These are phyloP conservation scores for Blechomonas ayalai DNA, from an alignment of 208 protist species.

Conservation along the genomic window DNA sequence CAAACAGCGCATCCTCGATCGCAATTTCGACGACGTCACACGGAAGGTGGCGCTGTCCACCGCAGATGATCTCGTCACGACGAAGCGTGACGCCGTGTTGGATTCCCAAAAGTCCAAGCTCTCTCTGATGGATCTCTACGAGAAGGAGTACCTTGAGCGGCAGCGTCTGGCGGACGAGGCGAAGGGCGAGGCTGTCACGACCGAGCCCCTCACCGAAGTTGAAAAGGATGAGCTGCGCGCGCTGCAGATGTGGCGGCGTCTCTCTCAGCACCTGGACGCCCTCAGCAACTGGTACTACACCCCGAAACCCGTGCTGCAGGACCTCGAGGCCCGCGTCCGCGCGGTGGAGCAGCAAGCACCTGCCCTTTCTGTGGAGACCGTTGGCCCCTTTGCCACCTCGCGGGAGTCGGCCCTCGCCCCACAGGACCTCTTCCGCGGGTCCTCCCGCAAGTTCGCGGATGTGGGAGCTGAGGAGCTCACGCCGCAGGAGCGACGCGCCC, in stretches of 20 bases:
- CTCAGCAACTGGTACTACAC: slow-evolving; percentile 91
- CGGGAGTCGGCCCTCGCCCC: slow-evolving; percentile 74
- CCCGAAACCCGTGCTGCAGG: slow-evolving; percentile 79
- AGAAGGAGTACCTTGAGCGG: slow-evolving; percentile 87
- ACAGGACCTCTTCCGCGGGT: slow-evolving; percentile 77
- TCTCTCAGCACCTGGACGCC: slow-evolving; percentile 84
- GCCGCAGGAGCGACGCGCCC: slow-evolving; percentile 61
- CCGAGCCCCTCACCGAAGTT: slow-evolving; percentile 83
- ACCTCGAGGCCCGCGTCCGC: slow-evolving; percentile 81
- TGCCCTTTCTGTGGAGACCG: slow-evolving; percentile 74
- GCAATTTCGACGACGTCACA: slow-evolving; percentile 78
- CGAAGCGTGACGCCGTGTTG: slow-evolving; percentile 39
- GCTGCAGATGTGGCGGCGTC: slow-evolving; percentile 86
- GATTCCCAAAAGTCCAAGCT: slow-evolving; percentile 86
- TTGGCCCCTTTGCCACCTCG: slow-evolving; percentile 76
- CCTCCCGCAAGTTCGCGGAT: slow-evolving; percentile 49
- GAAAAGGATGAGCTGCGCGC: slow-evolving; percentile 89
- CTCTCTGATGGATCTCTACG: slow-evolving; percentile 88
- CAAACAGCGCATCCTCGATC: slow-evolving; percentile 68
- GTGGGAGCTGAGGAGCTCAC: slow-evolving; percentile 65
- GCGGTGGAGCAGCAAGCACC: slow-evolving; percentile 78
- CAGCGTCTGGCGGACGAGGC: slow-evolving; percentile 54
- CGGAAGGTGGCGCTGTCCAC: slow-evolving; percentile 36
- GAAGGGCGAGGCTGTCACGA: slow-evolving; percentile 22
- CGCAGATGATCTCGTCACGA: slow-evolving; percentile 53